Conservation (phyloP, 2,329 filamentous ascomycete species). For the Stemphylium lycopersici region DNA sequence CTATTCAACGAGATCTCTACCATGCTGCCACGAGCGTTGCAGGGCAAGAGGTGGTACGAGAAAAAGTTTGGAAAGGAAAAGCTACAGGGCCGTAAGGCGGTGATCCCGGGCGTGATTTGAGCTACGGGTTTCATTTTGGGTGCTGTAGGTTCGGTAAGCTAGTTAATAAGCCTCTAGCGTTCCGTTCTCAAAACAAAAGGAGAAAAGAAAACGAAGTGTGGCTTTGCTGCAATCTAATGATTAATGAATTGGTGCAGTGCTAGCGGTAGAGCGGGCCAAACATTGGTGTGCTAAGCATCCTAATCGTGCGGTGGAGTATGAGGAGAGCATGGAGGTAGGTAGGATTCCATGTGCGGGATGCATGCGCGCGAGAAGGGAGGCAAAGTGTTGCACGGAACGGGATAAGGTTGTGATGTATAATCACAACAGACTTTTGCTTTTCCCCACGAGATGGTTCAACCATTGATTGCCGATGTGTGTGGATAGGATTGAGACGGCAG, state of each 20-base stretch:
- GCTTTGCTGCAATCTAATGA: neutral
- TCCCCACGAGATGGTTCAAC: neutral
- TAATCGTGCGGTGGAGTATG: neutral
- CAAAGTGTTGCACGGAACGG: neutral
- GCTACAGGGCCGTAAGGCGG: constrained; percentile 75
- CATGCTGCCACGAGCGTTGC: constrained; percentile 86
- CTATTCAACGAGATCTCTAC: constrained; percentile 84
- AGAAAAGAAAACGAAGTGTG: neutral
- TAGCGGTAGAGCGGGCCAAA: neutral
- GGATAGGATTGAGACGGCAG: neutral
- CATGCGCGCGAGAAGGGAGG: too few relatives aligned
- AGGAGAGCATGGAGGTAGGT: neutral
- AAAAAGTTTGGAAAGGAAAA: constrained; percentile 86
- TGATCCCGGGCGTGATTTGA: constrained; percentile 66
- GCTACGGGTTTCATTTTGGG: neutral
- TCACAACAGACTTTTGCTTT: neutral
- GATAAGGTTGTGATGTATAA: constrained; percentile 7
- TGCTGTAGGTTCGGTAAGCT: neutral
- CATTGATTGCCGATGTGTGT: neutral
- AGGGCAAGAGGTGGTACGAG: constrained; percentile 84
- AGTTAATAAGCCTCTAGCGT: constrained; percentile 3
- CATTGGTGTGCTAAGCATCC: constrained; percentile 16
- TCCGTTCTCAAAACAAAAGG: neutral
- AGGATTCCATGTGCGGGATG: too few relatives aligned
- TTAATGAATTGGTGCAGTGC: neutral